Evolutionary conservation across 768 basidiomycete species (phyloP), one percentile per base, ranked within the genome.

Genomic region (Chalciporus piperatus): DNA sequence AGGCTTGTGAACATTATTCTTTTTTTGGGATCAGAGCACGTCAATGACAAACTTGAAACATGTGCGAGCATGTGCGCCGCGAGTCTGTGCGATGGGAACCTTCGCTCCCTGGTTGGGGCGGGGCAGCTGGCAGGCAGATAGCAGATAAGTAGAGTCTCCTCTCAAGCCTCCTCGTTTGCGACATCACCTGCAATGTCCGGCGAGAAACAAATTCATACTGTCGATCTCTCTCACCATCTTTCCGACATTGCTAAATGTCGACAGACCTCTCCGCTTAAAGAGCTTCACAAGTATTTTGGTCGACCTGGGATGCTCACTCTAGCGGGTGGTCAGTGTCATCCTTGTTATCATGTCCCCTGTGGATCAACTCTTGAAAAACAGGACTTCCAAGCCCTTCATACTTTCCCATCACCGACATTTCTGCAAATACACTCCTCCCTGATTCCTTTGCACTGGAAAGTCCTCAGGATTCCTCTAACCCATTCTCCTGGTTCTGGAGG

Each of bases 181-280:
- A 25, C 6, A 30, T 30, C 43, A 27, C 27, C 43, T 45, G 32
- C 28, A 14, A 70, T 71, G 66, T 58, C 53, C 28, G 56, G 52
- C 14, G 73, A 74, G 59, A 73, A 75, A 56, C 63, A 51, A 13
- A 57, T 62, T 45, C 74, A 80, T 38, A 76, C 85, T 1, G 71
- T 86, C 50, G 86, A 91, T 69, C 71, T 89, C 41, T 83, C 81
- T 19, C 85, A 89, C 61, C 89, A 91, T 64, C 69, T 91, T 25
- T 87, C 83, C n/a, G 62, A 68, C 3, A 33, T 84, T 17, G 67
- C 85, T 3, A 74, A 72, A 48, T 72, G 76, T 25, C 73, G 87
- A 40, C 45, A 59, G 25, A 53, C 69, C 3, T 84, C 81, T 37
- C 83, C 87, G 0, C 70, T 92, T 49, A 92, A 92, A 66, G 78